Evolutionary conservation across 2,329 filamentous ascomycete genomes (phyloP).

Genomic region (Xylaria sp.): DNA sequence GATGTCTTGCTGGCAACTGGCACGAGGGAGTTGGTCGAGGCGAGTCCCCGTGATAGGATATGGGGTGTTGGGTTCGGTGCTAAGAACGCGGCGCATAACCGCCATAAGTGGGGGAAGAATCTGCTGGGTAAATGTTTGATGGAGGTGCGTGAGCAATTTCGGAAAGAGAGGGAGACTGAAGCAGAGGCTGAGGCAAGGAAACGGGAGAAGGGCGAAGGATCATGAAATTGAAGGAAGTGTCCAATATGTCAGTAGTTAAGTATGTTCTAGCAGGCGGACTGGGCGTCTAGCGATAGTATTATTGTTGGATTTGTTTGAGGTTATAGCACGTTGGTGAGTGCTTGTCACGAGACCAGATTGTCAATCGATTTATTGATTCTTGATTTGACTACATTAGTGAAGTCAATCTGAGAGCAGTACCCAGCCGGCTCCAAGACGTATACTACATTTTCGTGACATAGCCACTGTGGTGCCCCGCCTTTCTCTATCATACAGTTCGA

Average conservation of each 20-base stretch:
- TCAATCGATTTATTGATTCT: conserved; percentile 8
- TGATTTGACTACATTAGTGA: conserved; percentile 19
- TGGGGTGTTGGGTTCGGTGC: conserved; percentile 74
- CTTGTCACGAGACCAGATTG: not conserved
- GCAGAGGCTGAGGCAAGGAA: conserved; percentile 38
- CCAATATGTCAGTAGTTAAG: no score
- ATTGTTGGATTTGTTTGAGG: not conserved
- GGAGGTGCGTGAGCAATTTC: conserved; percentile 65
- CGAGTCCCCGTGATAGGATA: conserved; percentile 68
- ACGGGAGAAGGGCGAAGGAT: conserved; percentile 5
- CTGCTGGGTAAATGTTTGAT: conserved; percentile 71
- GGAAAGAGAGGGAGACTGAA: conserved; percentile 48
- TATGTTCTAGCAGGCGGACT: not conserved
- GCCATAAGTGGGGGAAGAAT: conserved; percentile 70
- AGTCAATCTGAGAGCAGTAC: conserved; percentile 20
- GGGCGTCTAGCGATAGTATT: not conserved
- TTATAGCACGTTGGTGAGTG: not conserved
- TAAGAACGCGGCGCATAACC: conserved; percentile 59
- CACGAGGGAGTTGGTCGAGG: conserved; percentile 70
- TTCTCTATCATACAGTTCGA: conserved; percentile 48
- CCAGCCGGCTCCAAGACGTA: conserved; percentile 25
- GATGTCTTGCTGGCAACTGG: conserved; percentile 67
- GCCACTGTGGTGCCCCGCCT: conserved; percentile 40
- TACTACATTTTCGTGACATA: conserved; percentile 33
- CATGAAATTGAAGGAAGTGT: not conserved